Base-by-base conservation (phyloP, 495 filamentous ascomycete genomes). In the Penicillium egyptiacum region DNA sequence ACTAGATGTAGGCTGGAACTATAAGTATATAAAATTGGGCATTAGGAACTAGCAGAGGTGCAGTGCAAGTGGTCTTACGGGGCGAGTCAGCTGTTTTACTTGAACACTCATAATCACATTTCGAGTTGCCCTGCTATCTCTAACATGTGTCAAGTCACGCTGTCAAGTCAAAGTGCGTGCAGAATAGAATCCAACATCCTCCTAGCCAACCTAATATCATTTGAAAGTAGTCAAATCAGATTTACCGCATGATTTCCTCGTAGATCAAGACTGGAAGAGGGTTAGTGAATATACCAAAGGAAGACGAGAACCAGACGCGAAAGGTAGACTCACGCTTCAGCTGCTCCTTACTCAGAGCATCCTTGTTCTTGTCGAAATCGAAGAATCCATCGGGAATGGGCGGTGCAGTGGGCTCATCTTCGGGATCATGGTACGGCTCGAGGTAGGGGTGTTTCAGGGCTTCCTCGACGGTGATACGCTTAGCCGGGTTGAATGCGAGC, bases 311-410 rank as follows among this genome's bases (percentile, higher is more conserved):
- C 40, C 2, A 23, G 2, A 7, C 11, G 1, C n/a, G 12, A 17
- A 31, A 5, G 47, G 31, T 26, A 39, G n/a, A 77, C 84, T 73
- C 70, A 89, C 88, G 67, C 81, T 96, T 97, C 74, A 99, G 73
- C 76, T 99, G 89, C 74, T 99, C 95, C 79, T 99, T 99, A 80
- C 88, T 96, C 60, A 99, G 79, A 57, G 87, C 91, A 72, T 99
- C 95, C 86, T 99, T 99, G 79, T 96, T 94, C 82, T 96, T 96
- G 78, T 99, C 95, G 70, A 99, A 99, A 74, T 98, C 94, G 73
- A 99, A 99, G 83, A 99, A 99, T 67, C 95, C 92, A 66, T 97
- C 92, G 0, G 95, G 95, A 63, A 99, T 99, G 16, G 95, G 91
- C 12, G 89, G 86, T 11, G 95, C 95, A 16, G 90, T 96, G 40